Percentiles rank a stretch among this genome's conserved stretches.
Conservation (phyloP, 2,329 filamentous ascomycete species). For the Sporothrix brunneoviolacea region DNA sequence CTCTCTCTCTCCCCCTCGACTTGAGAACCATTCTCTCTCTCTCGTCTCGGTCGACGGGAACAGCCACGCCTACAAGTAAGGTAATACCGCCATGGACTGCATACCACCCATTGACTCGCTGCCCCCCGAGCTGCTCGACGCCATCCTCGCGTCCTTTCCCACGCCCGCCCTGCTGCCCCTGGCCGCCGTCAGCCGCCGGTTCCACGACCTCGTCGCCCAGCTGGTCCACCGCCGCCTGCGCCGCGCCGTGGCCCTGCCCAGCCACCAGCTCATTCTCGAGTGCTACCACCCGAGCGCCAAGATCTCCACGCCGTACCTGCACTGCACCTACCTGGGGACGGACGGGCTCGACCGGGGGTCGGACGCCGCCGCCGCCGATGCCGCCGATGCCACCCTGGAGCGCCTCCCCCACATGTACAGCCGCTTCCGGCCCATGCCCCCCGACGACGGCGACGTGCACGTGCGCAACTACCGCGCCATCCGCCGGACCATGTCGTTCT, state of each 20-base stretch:
- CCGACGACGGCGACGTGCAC: constrained; percentile 38
- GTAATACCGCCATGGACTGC: too few relatives aligned
- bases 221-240: constrained; percentile 26
- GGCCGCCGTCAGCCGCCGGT: constrained; percentile 24
- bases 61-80: too few relatives aligned
- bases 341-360: constrained; percentile 45
- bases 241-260: constrained; percentile 47
- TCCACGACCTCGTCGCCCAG: constrained; percentile 24
- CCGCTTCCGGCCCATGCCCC: constrained; percentile 59
- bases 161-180: constrained; percentile 24
- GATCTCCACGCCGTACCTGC: constrained; percentile 59
- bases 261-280: constrained; percentile 67
- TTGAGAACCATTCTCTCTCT: too few relatives aligned
- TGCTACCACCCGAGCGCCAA: constrained; percentile 68
- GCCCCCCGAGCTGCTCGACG: constrained; percentile 25
- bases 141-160: constrained; percentile 24
- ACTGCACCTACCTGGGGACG: constrained; percentile 61
- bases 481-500: constrained; percentile 5
- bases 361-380: constrained; percentile 29
- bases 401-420: constrained; percentile 58
- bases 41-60: too few relatives aligned
- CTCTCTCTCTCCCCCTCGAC: too few relatives aligned
- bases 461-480: constrained; percentile 9
- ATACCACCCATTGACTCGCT: not conserved
- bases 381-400: constrained; percentile 26